Percentiles rank a stretch among this genome's conserved stretches.
phyloP scores from a whole-genome alignment of 495 filamentous ascomycete species.

The Pyrenopolyporus hunteri region DNA sequence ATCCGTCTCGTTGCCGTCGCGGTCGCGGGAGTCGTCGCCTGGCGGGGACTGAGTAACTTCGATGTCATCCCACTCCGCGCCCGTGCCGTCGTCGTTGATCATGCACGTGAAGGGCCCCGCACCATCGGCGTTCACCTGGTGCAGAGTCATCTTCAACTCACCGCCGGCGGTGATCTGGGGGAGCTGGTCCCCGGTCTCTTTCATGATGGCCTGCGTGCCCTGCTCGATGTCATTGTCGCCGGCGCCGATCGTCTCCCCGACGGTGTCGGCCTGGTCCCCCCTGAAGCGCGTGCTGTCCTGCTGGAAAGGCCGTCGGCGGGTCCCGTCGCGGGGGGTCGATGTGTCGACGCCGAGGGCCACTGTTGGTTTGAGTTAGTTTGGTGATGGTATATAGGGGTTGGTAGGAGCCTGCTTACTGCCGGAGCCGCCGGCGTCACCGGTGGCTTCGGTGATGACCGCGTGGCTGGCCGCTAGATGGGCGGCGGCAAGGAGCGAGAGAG shows the following conservation, averaged over 20 bases:
- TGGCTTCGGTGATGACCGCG: constrained; percentile 55
- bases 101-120: constrained; percentile 55
- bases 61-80: constrained; percentile 48
- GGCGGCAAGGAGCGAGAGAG: constrained; percentile 41
- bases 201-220: constrained; percentile 54
- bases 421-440: constrained; percentile 55
- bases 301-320: constrained; percentile 58
- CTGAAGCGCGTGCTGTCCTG: constrained; percentile 60
- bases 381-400: neutral
- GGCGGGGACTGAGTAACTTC: constrained; percentile 46
- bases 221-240: constrained; percentile 56
- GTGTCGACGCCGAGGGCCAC: constrained; percentile 55
- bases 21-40: constrained; percentile 45
- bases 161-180: constrained; percentile 58
- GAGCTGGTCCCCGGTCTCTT: constrained; percentile 51
- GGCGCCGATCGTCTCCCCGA: constrained; percentile 50
- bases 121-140: constrained; percentile 59
- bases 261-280: constrained; percentile 48
- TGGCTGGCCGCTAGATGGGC: constrained; percentile 53
- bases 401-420: constrained; percentile 41
- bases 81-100: constrained; percentile 58
- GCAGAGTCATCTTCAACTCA: constrained; percentile 57
- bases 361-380: constrained; percentile 3
- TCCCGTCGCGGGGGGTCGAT: constrained; percentile 59
- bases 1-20: constrained; percentile 46